These are phyloP conservation scores for Diaporthe ampelina DNA, from an alignment of 2,329 filamentous ascomycete genomes.

Conservation along the genomic window DNA sequence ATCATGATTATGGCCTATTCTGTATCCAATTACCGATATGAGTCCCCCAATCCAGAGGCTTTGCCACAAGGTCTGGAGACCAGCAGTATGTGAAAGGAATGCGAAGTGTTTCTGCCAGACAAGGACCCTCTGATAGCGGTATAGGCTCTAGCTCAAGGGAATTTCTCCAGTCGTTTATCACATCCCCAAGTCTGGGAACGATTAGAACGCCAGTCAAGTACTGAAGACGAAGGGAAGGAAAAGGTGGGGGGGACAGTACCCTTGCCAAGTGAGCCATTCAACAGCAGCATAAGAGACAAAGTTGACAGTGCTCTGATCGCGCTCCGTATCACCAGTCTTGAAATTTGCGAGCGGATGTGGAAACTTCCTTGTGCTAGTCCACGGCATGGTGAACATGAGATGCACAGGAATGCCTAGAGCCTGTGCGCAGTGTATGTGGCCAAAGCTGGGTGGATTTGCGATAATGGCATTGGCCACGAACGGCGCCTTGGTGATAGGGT, in stretches of 20 bases:
- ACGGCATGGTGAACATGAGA: constrained; percentile 34
- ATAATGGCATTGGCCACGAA: constrained; percentile 69
- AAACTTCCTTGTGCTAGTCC: constrained; percentile 10
- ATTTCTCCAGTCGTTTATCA: background rate
- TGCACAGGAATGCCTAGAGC: constrained; percentile 18
- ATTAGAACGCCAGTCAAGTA: too few relatives aligned
- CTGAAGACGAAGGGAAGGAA: background rate
- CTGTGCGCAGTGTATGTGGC: constrained; percentile 22
- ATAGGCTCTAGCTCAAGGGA: constrained; percentile 1
- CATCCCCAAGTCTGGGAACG: background rate
- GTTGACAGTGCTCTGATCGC: background rate
- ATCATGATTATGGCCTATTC: too few relatives aligned
- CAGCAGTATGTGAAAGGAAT: constrained; percentile 6
- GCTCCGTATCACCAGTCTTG: too few relatives aligned
- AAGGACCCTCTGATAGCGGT: background rate
- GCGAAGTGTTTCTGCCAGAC: background rate
- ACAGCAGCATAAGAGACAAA: constrained; percentile 16
- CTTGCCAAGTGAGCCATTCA: constrained; percentile 34
- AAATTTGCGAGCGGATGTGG: constrained; percentile 26
- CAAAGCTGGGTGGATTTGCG: constrained; percentile 53
- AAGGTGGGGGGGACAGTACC: background rate
- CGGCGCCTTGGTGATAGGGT: constrained; percentile 46
- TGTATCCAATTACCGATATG: fast-evolving
- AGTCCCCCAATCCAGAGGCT: background rate
- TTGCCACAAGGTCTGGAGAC: constrained; percentile 2